Base-by-base conservation (phyloP, 441 rosid species). In the Rhodomyrtus psidioides region DNA sequence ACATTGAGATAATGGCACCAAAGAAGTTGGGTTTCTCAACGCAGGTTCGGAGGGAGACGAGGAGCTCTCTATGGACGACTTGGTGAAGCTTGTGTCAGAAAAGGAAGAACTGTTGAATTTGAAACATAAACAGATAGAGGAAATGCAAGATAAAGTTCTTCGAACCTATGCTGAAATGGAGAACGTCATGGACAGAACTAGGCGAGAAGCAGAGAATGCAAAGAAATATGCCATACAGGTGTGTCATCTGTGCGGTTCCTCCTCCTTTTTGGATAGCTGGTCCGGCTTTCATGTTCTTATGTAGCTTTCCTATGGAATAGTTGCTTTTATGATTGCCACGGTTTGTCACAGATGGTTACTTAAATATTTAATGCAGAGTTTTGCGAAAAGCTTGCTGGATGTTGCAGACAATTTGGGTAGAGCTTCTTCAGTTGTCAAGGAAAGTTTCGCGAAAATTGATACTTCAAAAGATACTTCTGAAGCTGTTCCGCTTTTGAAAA, bases 161-260 rank as follows among this genome's bases (percentile, higher is more conserved):
- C 94, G 98, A 4, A 83, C 93, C 26, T 92, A 91, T 87, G 99
- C 99, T 7, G 99, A 97, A 90, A 93, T 93, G 97, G 96, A 97
- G 91, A 97, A 97, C 90, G 91, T 95, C 57, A 92, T 93, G 94
- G 96, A 90, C 85, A 95, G 99, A 88, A 94, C 96, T 51, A 93
- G 91, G 87, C 98, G 98, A 65, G 98, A 95, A 91, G 92, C 99
- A 4, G 99, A 96, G 86, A 97, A 91, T 90, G 89, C 96, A 12
- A 97, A 94, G 89, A 97, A 95, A 89, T 96, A 93, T 82, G 97
- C 99, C 55, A 86, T 97, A 86, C 99, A 97, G 99, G 99, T 96
- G 83, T 60, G 13, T 53, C 10, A 4, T 84, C 84, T 75, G 3
- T 60, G 16, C 0, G 30, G 81, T 59, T 39, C 34, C 83, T 53